phyloP scores from a whole-genome alignment of 2,329 filamentous ascomycete species.

The Talaromyces sp. region DNA sequence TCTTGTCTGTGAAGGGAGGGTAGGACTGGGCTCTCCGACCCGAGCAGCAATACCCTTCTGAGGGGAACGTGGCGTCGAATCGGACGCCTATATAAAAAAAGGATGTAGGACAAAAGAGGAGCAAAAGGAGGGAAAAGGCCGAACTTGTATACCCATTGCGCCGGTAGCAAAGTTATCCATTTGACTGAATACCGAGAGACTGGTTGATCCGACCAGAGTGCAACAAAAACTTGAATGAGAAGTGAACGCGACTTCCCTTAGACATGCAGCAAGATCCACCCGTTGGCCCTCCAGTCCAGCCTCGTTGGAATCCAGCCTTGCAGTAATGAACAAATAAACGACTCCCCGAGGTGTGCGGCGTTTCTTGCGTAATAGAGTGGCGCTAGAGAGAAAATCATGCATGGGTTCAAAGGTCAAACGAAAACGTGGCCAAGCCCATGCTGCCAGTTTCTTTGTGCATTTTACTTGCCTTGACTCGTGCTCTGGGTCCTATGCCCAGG shows the following conservation, averaged over 20 bases:
- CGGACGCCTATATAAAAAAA: background rate
- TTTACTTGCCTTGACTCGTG: too few species aligned
- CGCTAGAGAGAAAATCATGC: too few species aligned
- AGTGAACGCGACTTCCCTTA: background rate
- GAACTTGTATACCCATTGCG: constrained; percentile 1
- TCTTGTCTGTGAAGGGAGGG: background rate
- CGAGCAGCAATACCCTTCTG: background rate
- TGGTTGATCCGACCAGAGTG: constrained; percentile 2
- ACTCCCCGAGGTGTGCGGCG: background rate
- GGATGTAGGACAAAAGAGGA: constrained; percentile 5
- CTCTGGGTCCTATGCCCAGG: too few species aligned
- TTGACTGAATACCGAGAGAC: background rate
- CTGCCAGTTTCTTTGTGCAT: too few species aligned
- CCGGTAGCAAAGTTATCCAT: background rate
- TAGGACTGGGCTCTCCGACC: background rate
- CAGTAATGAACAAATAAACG: background rate
- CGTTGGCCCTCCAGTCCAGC: constrained; percentile 4
- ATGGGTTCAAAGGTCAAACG: too few species aligned
- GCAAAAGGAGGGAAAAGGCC: constrained; percentile 8
- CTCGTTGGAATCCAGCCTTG: constrained; percentile 4
- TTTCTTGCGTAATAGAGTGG: too few species aligned
- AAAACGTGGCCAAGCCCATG: too few species aligned
- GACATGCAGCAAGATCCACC: constrained; percentile 6
- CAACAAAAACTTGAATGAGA: background rate
- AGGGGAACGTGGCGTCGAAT: background rate